Evolutionary conservation across 331 rosid genomes (phyloP), one percentile per base, ranked within the genome.

Genomic region (Cydonia oblonga): DNA sequence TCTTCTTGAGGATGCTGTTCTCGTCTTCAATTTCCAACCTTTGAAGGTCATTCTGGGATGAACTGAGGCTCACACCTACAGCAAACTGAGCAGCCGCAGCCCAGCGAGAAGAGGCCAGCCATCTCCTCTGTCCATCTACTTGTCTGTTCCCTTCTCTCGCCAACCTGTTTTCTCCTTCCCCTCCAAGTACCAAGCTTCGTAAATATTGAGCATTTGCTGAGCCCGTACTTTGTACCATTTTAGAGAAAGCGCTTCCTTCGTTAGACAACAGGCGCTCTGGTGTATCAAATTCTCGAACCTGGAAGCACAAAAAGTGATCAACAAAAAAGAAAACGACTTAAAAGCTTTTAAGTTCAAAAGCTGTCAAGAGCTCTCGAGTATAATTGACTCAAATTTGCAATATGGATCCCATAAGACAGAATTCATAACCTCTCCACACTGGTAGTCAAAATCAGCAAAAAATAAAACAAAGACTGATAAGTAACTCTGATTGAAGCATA

Each of bases 211-310:
- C 85, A 69, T 84, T 84, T 26, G 85, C 88, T 57, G 79, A 78
- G 60, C 88, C 88, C 8, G 88, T 84, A 60, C 88, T 81, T 54
- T 81, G 88, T 23, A 84, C 85, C 88, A 84, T 84, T 72, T 84
- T 84, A 7, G 88, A 84, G 83, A 84, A 84, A 59, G 88, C 42
- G 18, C 85, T 81, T 32, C 74, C 67, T 53, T 81, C 88, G 53
- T 59, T 81, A n/a, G 83, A 78, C 68, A 84, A 74, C 66, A 84
- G 78, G 74, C 74, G 65, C 65, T 78, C 88, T 1, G 88, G 88
- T 52, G 83, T 56, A 32, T 75, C 76, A 19, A 75, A 81, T 71
- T 84, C 88, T 75, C 64, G 64, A 69, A 84, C 85, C 88, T 84
- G 65, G 66, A 75, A 74, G 33, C 66, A 29, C 4, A 60, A 33